Evolutionary conservation across 148 eudicot genomes (phyloP).

Genomic region (Camellia lanceoleosa): DNA sequence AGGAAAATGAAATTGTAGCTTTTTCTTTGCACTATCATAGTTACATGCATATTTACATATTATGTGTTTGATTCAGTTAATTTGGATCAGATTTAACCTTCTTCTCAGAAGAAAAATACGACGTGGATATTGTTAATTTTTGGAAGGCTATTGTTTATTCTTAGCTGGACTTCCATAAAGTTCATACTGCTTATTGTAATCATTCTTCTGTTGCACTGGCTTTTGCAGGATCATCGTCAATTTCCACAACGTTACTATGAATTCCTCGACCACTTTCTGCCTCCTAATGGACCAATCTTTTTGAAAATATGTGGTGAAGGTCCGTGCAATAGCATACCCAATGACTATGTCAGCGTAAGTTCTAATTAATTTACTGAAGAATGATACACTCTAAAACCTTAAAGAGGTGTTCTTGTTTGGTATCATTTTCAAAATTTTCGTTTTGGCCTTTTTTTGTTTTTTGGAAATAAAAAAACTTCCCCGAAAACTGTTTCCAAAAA

Average conservation of each 20-base stretch:
- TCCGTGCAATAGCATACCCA: conserved; percentile 71
- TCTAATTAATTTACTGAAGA: background rate
- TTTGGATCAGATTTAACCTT: background rate
- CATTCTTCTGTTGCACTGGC: conserved; percentile 19
- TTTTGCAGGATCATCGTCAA: conserved; percentile 76
- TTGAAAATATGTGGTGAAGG: conserved; percentile 87
- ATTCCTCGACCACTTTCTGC: conserved; percentile 64
- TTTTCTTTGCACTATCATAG: background rate
- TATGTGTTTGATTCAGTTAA: background rate
- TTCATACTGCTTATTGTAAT: conserved; percentile 2
- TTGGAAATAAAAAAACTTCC: no score
- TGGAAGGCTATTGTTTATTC: background rate
- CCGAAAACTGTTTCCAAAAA: no score
- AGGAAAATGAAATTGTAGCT: background rate
- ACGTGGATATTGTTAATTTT: background rate
- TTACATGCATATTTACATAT: background rate
- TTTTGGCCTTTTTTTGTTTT: no score
- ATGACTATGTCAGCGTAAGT: conserved; percentile 85
- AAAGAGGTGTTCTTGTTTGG: background rate
- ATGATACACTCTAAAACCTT: conserved; percentile 10
- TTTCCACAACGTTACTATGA: conserved; percentile 86
- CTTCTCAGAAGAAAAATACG: background rate
- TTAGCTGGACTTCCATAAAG: background rate
- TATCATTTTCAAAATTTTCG: no score
- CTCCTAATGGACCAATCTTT: conserved; percentile 90